A percentile compares a stretch with the other conserved stretches of the same genome.
These are phyloP conservation scores for Rugosomyces carneus DNA, from an alignment of 1,284 basidiomycete genomes.

Conservation along the genomic window DNA sequence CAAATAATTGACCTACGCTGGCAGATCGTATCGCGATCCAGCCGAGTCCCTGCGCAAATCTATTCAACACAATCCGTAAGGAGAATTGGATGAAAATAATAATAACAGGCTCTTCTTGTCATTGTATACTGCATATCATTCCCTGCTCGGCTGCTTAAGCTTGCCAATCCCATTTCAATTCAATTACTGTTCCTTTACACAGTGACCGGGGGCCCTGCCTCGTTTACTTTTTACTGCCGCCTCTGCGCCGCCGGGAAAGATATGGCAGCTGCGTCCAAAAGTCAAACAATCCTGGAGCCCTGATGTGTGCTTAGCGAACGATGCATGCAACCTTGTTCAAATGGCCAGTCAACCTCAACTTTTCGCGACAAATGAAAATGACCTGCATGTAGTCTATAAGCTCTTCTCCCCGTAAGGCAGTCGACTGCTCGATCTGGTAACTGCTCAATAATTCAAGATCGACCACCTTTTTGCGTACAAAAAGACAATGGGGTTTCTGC, in stretches of 20 bases:
- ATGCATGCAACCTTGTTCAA: no score
- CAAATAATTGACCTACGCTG: constrained; percentile 9
- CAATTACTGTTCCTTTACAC: background rate
- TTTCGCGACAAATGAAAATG: no score
- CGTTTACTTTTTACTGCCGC: constrained; percentile 12
- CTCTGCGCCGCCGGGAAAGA: constrained; percentile 16
- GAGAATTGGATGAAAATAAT: background rate
- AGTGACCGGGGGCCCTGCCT: constrained; percentile 15
- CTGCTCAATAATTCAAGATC: no score
- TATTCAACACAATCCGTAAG: background rate
- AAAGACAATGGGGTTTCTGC: no score
- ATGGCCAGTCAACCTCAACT: no score
- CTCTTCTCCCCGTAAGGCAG: no score
- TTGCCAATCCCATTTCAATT: background rate
- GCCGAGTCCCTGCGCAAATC: constrained; percentile 14
- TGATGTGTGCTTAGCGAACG: no score
- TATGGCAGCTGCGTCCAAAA: background rate
- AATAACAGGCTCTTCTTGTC: background rate
- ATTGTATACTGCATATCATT: background rate
- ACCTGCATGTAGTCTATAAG: no score
- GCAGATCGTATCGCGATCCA: constrained; percentile 16
- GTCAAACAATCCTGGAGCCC: background rate
- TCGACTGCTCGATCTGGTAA: no score
- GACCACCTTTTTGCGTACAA: no score
- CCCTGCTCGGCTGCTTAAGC: background rate